Conservation (phyloP, 192 early-diverging fungal species). For the Cetraspora pellucida region DNA sequence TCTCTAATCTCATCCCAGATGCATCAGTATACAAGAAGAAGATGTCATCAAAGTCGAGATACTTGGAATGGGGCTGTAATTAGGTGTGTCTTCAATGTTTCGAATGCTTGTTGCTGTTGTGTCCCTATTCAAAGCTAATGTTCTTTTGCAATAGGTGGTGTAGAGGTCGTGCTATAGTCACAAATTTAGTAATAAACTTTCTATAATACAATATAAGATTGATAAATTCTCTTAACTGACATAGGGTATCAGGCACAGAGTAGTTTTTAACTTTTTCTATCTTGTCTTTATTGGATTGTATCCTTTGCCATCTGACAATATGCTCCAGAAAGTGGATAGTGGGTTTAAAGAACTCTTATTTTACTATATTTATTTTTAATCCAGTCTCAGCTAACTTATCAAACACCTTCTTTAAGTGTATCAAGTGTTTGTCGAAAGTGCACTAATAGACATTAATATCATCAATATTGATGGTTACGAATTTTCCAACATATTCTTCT, state of each 20-base stretch:
- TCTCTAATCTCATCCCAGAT: neutral
- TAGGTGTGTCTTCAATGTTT: neutral
- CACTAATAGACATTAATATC: slow-evolving; percentile 54
- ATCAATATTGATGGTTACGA: slow-evolving; percentile 43
- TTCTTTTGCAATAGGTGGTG: neutral
- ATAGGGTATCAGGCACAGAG: neutral
- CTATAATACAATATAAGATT: neutral
- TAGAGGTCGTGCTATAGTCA: neutral
- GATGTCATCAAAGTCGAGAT: neutral
- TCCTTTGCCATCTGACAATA: neutral
- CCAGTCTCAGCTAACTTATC: neutral
- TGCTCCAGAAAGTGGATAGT: slow-evolving; percentile 23
- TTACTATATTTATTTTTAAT: slow-evolving; percentile 1
- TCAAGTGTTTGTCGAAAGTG: slow-evolving; percentile 32
- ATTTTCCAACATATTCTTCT: slow-evolving; percentile 26
- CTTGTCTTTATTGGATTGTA: neutral
- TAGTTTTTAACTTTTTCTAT: slow-evolving; percentile 16
- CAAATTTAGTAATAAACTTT: neutral
- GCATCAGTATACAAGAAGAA: neutral
- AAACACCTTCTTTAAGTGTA: slow-evolving; percentile 1
- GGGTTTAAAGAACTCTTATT: neutral
- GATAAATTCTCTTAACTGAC: neutral
- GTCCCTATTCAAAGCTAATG: neutral
- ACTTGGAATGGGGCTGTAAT: neutral
- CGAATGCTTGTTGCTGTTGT: neutral